Conservation (phyloP, 768 basidiomycete genomes). For the Russula vinacea region DNA sequence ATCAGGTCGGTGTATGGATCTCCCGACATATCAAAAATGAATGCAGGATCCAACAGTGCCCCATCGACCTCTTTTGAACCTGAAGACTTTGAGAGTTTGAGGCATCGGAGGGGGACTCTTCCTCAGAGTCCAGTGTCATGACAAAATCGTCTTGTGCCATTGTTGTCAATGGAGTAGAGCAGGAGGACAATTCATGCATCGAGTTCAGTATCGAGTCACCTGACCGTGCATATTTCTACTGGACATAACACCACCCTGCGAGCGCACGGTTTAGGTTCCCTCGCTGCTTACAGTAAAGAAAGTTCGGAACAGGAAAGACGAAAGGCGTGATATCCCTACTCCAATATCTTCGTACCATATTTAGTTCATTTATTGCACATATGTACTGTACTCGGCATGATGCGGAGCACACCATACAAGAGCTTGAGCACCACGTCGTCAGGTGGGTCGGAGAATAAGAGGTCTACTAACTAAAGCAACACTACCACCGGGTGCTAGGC, state of each 20-base stretch:
- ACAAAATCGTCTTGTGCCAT: constrained; percentile 62
- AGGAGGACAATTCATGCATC: neutral
- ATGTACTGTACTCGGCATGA: too few species aligned
- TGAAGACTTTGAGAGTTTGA: constrained; percentile 8
- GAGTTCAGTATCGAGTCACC: constrained; percentile 17
- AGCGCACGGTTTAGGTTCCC: too few species aligned
- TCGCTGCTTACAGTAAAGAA: constrained; percentile 48
- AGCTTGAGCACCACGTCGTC: constrained; percentile 29
- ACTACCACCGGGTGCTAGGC: constrained; percentile 49
- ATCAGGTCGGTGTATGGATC: constrained; percentile 64
- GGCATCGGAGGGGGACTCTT: constrained; percentile 37
- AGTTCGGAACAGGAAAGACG: too few species aligned
- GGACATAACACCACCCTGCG: too few species aligned
- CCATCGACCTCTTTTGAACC: constrained; percentile 46
- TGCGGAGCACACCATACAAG: constrained; percentile 37
- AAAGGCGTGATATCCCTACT: constrained; percentile 56
- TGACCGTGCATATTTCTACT: constrained; percentile 9
- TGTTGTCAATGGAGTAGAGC: constrained; percentile 27
- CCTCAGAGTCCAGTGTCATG: constrained; percentile 81
- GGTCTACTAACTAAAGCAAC: constrained; percentile 64
- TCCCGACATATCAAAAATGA: constrained; percentile 74
- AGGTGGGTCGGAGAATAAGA: constrained; percentile 45
- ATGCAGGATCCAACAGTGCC: constrained; percentile 70
- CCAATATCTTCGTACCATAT: constrained; percentile 53
- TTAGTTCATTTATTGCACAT: constrained; percentile 43